A percentile compares a stretch with the other conserved stretches of the same genome.
phyloP scores from a whole-genome alignment of 225 moss, liverwort and hornwort species.

The Pseudoscleropodium purum region DNA sequence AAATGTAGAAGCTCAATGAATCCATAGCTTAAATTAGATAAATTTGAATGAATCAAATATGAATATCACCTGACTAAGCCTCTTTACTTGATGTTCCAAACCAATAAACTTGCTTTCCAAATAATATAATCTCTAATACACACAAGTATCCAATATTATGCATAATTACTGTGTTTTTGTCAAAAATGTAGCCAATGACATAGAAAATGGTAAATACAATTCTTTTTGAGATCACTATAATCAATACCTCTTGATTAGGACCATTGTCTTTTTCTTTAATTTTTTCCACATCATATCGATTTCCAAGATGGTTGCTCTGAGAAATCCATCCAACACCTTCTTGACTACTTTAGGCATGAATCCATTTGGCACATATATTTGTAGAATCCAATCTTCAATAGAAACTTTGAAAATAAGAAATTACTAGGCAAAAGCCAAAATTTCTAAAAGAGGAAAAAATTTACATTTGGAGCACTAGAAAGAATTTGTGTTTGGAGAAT shows the following conservation, averaged over 20 bases:
- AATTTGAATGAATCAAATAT: not conserved
- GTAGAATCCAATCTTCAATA: not conserved
- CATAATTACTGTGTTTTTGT: not conserved
- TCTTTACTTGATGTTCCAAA: conserved; percentile 58
- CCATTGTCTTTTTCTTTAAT: conserved; percentile 8
- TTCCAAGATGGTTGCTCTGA: not conserved
- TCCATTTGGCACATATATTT: not conserved
- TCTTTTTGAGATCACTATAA: not conserved
- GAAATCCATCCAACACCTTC: not conserved
- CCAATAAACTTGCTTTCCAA: conserved; percentile 52
- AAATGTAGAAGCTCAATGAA: not conserved
- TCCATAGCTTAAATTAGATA: not conserved
- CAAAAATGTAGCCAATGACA: not conserved
- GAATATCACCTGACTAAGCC: conserved; percentile 38
- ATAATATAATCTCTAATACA: conserved; percentile 57
- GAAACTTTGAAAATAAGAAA: not conserved
- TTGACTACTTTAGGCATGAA: not conserved
- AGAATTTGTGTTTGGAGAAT: conserved; percentile 60
- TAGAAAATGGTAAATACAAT: not conserved
- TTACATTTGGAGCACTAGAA: conserved; percentile 7
- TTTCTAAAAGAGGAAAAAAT: not conserved
- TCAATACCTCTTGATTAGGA: conserved; percentile 31
- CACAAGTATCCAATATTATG: not conserved
- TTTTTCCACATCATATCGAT: conserved; percentile 7
- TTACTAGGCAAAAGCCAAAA: not conserved